Evolutionary conservation across 352 stramenopile species (phyloP), one percentile per base, ranked within the genome.

Genomic region (Phytopythium chamaehyphon): DNA sequence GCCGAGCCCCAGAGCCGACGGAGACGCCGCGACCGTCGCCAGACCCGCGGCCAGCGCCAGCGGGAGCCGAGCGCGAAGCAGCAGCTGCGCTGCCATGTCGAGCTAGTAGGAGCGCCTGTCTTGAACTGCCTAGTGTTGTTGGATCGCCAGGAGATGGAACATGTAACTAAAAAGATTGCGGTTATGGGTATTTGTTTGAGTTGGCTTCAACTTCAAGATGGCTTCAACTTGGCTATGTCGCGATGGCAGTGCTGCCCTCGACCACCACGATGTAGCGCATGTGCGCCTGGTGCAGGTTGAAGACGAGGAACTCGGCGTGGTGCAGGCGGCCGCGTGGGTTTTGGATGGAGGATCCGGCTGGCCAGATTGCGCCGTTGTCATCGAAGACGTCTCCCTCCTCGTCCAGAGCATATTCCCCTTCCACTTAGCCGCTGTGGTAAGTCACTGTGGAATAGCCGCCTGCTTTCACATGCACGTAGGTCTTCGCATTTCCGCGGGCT

Each of bases 251-350:
- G 37, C 37, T 6, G 15, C 37, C 37, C 6, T 19, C n/a, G 37
- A 42, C 37, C 6, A 42, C 37, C 14, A 42, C 37, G 37, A 19
- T 33, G 28, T 10, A 33, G 28, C 28, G 28, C 28, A 33, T 33
- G 40, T 69, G 67, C 40, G 68, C 66, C 40, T 85, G 76, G 22
- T 66, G 64, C n/a, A 61, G 47, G 50, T 87, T 79, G 66, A 78
- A 86, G 16, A 87, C 66, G 44, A 87, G 73, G 59, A 72, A 87
- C 55, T 86, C 75, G 38, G 71, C 81, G 61, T 83, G 67, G 38
- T 50, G 54, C 31, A 73, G 58, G 11, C 57, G 65, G 28, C 28
- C 9, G 5, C 28, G 5, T 33, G 9, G 9, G 9, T 33, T 10
- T 9, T 33, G 5, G 28, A 33, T 33, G 5, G 5, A 9, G 9